Percentiles rank a stretch among this genome's conserved stretches.
These are phyloP conservation scores for Microsporum audouinii DNA, from an alignment of 2,329 filamentous ascomycete genomes.

Conservation along the genomic window DNA sequence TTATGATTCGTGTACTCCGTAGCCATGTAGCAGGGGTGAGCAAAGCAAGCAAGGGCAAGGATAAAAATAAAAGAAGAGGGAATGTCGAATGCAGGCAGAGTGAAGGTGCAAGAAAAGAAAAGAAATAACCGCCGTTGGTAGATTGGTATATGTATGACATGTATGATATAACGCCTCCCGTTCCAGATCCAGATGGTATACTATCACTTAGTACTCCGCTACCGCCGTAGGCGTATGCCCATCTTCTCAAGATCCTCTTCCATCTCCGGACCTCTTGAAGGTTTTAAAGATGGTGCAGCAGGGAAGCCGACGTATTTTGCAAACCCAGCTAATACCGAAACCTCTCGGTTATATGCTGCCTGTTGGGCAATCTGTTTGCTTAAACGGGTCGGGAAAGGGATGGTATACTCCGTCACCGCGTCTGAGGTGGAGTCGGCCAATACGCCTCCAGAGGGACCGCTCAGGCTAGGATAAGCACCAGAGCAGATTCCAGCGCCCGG, in stretches of 20 bases:
- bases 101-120: neutral
- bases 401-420: constrained; percentile 67
- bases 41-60: neutral
- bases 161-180: neutral
- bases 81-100: neutral
- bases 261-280: constrained; percentile 60
- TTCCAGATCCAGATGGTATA: neutral
- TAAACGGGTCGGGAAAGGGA: constrained; percentile 66
- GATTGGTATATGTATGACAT: neutral
- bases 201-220: neutral
- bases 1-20: neutral
- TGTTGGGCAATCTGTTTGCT: constrained; percentile 73
- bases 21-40: neutral
- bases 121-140: neutral
- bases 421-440: constrained; percentile 29
- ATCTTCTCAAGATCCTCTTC: constrained; percentile 85
- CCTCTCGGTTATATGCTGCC: constrained; percentile 85
- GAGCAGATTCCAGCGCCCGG: neutral
- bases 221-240: constrained; percentile 45
- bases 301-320: constrained; percentile 96
- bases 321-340: constrained; percentile 78
- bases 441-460: neutral
- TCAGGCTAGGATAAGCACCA: neutral
- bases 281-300: constrained; percentile 72
- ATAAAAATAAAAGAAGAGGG: neutral